These are phyloP conservation scores for Plantago rigida DNA, from an alignment of 305 asterid species.

Conservation along the genomic window DNA sequence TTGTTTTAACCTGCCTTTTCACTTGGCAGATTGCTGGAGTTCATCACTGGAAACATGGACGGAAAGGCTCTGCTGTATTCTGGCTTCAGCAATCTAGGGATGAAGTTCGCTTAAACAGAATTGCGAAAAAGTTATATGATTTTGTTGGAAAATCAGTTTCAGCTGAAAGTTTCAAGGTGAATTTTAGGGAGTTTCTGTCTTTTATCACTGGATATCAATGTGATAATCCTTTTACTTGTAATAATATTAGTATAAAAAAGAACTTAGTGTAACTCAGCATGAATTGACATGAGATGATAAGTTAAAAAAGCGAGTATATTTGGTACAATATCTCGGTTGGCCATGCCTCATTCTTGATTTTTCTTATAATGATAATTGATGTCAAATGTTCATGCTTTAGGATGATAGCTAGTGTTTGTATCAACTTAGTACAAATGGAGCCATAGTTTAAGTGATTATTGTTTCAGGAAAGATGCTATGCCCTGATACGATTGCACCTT, in stretches of 20 bases:
- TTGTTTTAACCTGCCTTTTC: conserved; percentile 18
- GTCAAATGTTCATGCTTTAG: neutral
- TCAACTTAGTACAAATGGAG: too few species aligned
- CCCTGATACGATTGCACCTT: too few species aligned
- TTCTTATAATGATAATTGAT: neutral
- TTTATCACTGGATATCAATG: neutral
- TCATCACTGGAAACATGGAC: conserved; percentile 90
- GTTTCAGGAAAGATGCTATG: too few species aligned
- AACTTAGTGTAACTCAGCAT: neutral
- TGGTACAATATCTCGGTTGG: neutral
- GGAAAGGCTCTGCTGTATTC: conserved; percentile 82
- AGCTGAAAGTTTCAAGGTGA: conserved; percentile 84
- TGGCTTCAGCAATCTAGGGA: conserved; percentile 98
- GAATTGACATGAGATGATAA: conserved; percentile 2
- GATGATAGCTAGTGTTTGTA: too few species aligned
- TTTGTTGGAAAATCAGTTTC: conserved; percentile 82
- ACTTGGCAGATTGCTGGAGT: conserved; percentile 70
- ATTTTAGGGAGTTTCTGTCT: conserved; percentile 1
- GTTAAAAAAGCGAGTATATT: neutral
- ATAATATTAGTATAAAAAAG: conserved; percentile 4
- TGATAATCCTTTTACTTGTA: conserved; percentile 9
- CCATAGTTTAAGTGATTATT: too few species aligned
- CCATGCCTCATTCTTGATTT: neutral
- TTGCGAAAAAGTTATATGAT: conserved; percentile 73
- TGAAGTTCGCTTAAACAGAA: conserved; percentile 72